Conservation (phyloP, 768 basidiomycete species). For the Lentinula edodes region DNA sequence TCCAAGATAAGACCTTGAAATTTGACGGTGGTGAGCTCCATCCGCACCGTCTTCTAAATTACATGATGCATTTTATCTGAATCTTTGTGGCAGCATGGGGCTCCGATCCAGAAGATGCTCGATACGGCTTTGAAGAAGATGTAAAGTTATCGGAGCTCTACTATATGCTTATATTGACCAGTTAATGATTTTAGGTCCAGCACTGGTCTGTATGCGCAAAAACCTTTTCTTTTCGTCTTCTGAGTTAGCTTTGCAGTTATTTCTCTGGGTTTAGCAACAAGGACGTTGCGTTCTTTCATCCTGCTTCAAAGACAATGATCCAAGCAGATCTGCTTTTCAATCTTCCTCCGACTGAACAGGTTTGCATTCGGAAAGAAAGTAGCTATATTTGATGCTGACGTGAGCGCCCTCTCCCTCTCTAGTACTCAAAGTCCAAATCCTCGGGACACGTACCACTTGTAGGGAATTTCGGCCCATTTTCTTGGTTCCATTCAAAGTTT, state of each 20-base stretch:
- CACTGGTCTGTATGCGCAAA: slow-evolving; percentile 3
- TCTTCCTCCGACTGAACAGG: slow-evolving; percentile 74
- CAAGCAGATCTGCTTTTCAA: slow-evolving; percentile 84
- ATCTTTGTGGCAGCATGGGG: slow-evolving; percentile 44
- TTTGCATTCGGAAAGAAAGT: slow-evolving; percentile 12
- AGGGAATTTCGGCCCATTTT: slow-evolving; percentile 26
- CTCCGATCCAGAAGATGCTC: slow-evolving; percentile 52
- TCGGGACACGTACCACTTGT: slow-evolving; percentile 18
- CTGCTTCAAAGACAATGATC: slow-evolving; percentile 63
- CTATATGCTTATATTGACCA: not conserved
- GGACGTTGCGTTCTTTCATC: slow-evolving; percentile 81
- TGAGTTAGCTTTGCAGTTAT: slow-evolving; percentile 34
- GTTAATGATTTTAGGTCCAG: slow-evolving; percentile 2
- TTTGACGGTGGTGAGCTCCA: slow-evolving; percentile 61
- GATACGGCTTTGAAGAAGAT: slow-evolving; percentile 78
- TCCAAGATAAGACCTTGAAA: slow-evolving; percentile 42
- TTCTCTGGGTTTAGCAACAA: slow-evolving; percentile 70
- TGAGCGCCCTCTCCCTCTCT: not conserved
- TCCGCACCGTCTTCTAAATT: not conserved
- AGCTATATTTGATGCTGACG: no score
- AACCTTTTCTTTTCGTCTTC: not conserved
- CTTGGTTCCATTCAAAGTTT: slow-evolving; percentile 29
- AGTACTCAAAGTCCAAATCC: slow-evolving; percentile 36
- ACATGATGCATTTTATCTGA: not conserved
- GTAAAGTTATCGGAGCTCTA: slow-evolving; percentile 15